phyloP scores from a whole-genome alignment of 2,329 filamentous ascomycete genomes.

The Botrytis deweyae region DNA sequence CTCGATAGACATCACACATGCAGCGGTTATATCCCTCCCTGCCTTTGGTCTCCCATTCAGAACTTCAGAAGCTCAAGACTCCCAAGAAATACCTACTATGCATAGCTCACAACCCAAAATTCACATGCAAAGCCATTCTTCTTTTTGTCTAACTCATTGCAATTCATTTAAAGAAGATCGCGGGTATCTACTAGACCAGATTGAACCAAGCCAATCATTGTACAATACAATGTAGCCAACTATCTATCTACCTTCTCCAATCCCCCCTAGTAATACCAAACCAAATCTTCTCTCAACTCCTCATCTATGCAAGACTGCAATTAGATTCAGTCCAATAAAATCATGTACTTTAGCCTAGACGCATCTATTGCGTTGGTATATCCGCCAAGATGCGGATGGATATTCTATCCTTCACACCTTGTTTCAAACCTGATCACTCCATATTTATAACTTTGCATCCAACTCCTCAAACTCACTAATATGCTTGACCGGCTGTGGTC shows the following conservation, averaged over 20 bases:
- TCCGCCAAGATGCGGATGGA: neutral
- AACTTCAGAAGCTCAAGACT: neutral
- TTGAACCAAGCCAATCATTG: neutral
- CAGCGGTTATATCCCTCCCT: neutral
- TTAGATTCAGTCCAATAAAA: neutral
- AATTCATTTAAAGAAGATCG: neutral
- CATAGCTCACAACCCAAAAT: neutral
- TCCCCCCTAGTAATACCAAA: neutral
- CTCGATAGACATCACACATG: neutral
- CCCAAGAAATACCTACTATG: neutral
- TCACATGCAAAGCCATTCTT: neutral
- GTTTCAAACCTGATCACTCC: neutral
- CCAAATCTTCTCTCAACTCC: neutral
- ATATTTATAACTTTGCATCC: conserved; percentile 70
- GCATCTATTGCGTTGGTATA: conserved; percentile 7
- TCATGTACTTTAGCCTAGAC: neutral
- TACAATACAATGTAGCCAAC: neutral
- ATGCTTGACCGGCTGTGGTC: conserved; percentile 70
- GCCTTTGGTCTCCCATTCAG: neutral
- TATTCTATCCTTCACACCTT: neutral
- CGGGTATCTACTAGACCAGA: conserved; percentile 6
- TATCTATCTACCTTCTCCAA: neutral
- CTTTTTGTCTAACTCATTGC: neutral
- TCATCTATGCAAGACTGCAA: conserved; percentile 8
- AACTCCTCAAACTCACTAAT: conserved; percentile 83